Evolutionary conservation across 495 filamentous ascomycete species (phyloP).

Genomic region (Xylaria venustula): DNA sequence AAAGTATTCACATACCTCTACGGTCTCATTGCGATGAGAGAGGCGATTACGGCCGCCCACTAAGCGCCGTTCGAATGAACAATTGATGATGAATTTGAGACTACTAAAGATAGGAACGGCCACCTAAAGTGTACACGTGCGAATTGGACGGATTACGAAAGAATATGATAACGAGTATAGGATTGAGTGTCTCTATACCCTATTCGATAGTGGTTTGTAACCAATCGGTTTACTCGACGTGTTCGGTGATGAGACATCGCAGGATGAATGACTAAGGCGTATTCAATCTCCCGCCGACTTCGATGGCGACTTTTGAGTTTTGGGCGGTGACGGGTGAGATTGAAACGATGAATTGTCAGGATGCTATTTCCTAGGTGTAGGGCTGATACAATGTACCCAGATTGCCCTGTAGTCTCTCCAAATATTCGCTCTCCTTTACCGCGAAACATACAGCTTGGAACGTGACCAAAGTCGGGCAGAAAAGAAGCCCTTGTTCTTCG

Average conservation of each 20-base stretch:
- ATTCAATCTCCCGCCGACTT: not conserved
- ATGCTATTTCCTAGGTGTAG: not conserved
- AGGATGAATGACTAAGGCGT: not conserved
- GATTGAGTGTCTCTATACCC: no score
- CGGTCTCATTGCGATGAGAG: slow-evolving; percentile 44
- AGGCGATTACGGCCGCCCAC: slow-evolving; percentile 40
- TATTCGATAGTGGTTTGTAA: no score
- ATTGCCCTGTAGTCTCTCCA: not conserved
- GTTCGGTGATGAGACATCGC: not conserved
- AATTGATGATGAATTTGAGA: not conserved
- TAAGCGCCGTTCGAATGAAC: not conserved
- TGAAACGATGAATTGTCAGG: not conserved
- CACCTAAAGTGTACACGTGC: not conserved
- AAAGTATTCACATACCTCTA: slow-evolving; percentile 45
- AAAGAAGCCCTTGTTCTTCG: not conserved
- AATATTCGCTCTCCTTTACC: not conserved
- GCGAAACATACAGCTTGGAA: not conserved
- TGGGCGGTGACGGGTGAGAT: not conserved
- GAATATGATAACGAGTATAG: not conserved
- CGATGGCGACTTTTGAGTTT: not conserved
- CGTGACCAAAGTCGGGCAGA: not conserved
- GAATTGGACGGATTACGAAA: not conserved
- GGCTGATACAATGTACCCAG: not conserved
- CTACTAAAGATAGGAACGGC: not conserved
- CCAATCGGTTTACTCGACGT: not conserved